Evolutionary conservation across 495 filamentous ascomycete species (phyloP), one percentile per base, ranked within the genome.

Genomic region (Penicillium paxilli): DNA sequence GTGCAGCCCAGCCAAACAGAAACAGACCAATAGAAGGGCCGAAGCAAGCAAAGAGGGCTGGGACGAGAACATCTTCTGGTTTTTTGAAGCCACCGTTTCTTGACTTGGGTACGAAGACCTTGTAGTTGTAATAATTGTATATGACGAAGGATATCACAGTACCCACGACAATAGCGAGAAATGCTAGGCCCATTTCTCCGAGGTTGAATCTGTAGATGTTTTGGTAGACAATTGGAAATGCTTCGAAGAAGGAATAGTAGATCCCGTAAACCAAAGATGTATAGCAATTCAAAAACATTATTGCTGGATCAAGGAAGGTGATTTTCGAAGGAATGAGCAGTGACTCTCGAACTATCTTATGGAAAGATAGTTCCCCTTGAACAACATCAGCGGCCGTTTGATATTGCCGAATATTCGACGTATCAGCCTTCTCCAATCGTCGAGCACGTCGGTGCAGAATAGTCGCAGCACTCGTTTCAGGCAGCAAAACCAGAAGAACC

Each of bases 1-100:
- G 54, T 1, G 77, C 70, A 7, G 85, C 86, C 84, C 84, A 87
- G 0, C 69, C 84, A 55, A 83, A 86, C 42, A 85, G 62, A 69
- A 87, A 86, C 0, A 87, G 70, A 11, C 83, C 83, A 44, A 78
- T 70, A 0, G 80, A 78, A 11, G 80, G 66, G 4, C 79, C 68
- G 54, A 85, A 80, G 21, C 72, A 70, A 2, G 77, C 79, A 51
- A 76, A 62, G 0, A 87, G 64, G 4, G 82, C 83, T 5, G 84
- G 83, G 3, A 82, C 70, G 3, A 88, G 72, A 4, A 45, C 40
- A 35, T 52, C 40, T 46, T 52, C 0, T 76, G 67, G 30, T 60
- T 66, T 67, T 86, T 83, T 10, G 44, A 56, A n/a, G 21, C 25
- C 4, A 0, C 24, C 33, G 21, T 51, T 8, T 42, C 54, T 35